Evolutionary conservation across 176 grass and related monocot genomes (phyloP).

Genomic region (Dendrocalamus sinicus): DNA sequence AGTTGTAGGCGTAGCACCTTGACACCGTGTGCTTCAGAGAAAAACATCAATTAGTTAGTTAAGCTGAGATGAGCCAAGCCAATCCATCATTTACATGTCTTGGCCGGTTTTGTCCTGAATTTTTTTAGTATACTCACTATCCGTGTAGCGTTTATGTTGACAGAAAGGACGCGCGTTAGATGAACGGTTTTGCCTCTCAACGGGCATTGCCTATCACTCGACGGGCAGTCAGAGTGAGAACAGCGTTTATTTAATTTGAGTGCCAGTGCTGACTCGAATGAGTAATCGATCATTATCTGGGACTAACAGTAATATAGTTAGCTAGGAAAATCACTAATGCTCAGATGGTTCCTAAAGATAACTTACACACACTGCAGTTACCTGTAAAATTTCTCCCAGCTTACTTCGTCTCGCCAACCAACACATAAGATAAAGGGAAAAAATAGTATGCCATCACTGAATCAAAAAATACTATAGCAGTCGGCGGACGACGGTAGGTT

Average conservation of each 20-base stretch:
- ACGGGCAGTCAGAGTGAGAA: background rate
- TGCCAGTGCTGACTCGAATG: background rate
- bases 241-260: background rate
- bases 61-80: background rate
- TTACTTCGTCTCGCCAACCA: background rate
- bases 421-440: background rate
- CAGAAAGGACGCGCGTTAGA: too few species aligned
- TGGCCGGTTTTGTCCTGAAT: background rate
- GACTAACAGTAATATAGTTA: background rate
- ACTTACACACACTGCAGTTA: background rate
- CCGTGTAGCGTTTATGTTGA: background rate
- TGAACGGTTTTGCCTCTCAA: background rate
- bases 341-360: background rate
- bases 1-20: too few species aligned
- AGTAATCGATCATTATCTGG: background rate
- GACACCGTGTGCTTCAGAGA: background rate
- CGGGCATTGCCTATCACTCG: background rate
- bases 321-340: background rate
- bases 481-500: background rate
- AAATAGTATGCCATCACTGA: background rate
- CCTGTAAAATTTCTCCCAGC: background rate
- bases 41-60: background rate
- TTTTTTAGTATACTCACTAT: background rate
- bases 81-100: background rate
- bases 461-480: background rate